A percentile compares a stretch with the other conserved stretches of the same genome.
phyloP scores from a whole-genome alignment of 2,329 filamentous ascomycete genomes.

The Neonectria ditissima region DNA sequence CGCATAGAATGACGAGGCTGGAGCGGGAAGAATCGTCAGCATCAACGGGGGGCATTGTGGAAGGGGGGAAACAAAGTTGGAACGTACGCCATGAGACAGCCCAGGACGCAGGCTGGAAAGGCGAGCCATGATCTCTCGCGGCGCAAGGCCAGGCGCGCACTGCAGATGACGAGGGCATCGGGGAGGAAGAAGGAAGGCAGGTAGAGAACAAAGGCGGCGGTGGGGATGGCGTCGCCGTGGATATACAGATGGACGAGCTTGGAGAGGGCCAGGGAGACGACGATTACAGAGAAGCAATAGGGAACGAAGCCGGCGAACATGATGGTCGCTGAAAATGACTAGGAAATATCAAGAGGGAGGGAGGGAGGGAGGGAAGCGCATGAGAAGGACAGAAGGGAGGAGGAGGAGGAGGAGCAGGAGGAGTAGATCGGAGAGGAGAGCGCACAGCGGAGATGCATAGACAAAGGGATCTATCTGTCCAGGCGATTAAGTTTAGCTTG shows the following conservation, averaged over 20 bases:
- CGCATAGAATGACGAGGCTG: slow-evolving; percentile 45
- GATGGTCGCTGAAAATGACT: slow-evolving; percentile 20
- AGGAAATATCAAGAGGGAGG: neutral
- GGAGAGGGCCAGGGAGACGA: slow-evolving; percentile 44
- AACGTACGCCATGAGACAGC: slow-evolving; percentile 44
- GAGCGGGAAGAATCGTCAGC: slow-evolving; percentile 5
- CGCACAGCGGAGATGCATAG: neutral
- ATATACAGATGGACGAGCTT: slow-evolving; percentile 48
- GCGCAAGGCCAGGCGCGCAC: slow-evolving; percentile 45
- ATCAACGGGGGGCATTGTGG: accelerated
- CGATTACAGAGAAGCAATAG: slow-evolving; percentile 47
- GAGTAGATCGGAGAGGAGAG: neutral
- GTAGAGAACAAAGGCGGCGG: slow-evolving; percentile 42
- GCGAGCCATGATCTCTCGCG: slow-evolving; percentile 42
- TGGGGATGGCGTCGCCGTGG: slow-evolving; percentile 43
- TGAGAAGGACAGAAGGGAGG: slow-evolving; percentile 18
- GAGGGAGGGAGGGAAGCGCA: neutral
- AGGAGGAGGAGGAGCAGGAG: neutral
- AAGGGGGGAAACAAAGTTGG: neutral
- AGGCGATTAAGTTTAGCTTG: neutral
- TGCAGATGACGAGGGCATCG: slow-evolving; percentile 43
- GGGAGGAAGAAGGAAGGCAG: slow-evolving; percentile 47
- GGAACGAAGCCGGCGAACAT: slow-evolving; percentile 42
- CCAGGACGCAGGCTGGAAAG: slow-evolving; percentile 38
- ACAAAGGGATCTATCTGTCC: neutral